Conservation (phyloP, 78 protist species). For the Thecamonas trahens region DNA sequence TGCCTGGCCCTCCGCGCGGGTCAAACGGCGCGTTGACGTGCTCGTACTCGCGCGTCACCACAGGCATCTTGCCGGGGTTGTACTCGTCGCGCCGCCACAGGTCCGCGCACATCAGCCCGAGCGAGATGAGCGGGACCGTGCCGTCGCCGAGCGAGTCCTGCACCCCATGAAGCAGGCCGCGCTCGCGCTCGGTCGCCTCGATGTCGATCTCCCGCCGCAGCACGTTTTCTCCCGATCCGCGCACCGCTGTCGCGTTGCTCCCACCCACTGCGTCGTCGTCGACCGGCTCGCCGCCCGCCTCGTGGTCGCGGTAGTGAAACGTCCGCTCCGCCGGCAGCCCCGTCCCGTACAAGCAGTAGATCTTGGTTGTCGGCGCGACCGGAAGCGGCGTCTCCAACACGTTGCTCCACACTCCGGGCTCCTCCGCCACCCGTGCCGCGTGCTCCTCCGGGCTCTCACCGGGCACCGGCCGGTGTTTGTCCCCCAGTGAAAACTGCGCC, state of each 20-base stretch:
- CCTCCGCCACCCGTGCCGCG: not conserved
- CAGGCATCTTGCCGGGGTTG: not conserved
- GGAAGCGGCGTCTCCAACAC: not conserved
- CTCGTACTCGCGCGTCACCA: not conserved
- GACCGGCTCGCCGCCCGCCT: not conserved
- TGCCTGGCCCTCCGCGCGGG: not conserved
- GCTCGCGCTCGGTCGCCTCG: not conserved
- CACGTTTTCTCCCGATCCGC: too few relatives aligned
- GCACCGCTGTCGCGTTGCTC: too few relatives aligned
- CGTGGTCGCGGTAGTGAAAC: not conserved
- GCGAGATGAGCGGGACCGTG: constrained; percentile 2
- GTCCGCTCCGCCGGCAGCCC: not conserved
- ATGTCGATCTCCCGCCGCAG: too few relatives aligned
- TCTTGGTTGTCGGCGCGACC: not conserved
- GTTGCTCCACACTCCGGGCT: not conserved
- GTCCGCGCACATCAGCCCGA: not conserved
- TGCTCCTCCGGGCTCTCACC: not conserved
- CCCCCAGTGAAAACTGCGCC: too few relatives aligned
- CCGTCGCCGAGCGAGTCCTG: not conserved
- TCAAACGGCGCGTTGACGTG: not conserved
- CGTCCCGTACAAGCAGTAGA: not conserved
- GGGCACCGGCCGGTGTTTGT: not conserved
- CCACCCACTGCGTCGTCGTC: too few relatives aligned
- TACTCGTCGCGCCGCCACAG: not conserved
- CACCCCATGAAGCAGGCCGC: not conserved